phyloP scores from a whole-genome alignment of 2,329 filamentous ascomycete genomes.

The Aspergillus bombycis region DNA sequence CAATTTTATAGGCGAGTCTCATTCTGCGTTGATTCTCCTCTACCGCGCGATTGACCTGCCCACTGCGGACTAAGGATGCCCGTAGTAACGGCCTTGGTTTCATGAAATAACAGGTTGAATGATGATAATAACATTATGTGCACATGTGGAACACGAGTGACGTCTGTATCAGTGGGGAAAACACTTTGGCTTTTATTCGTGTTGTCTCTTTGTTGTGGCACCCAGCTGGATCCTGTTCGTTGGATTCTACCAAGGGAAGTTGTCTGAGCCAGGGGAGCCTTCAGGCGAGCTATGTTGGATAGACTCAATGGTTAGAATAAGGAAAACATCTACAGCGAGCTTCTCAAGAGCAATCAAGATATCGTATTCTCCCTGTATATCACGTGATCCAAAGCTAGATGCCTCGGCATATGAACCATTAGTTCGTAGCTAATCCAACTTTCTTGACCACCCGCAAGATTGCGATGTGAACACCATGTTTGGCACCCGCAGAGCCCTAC shows the following conservation, averaged over 20 bases:
- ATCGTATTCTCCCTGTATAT: neutral
- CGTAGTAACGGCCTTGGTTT: neutral
- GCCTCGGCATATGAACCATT: neutral
- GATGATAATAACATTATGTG: slow-evolving; percentile 3
- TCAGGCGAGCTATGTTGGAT: neutral
- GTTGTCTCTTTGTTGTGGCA: neutral
- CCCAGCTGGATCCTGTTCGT: neutral
- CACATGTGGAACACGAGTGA: slow-evolving; percentile 8
- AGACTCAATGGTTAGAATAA: neutral
- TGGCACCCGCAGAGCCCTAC: slow-evolving; percentile 27
- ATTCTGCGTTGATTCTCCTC: slow-evolving; percentile 55
- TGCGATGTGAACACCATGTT: slow-evolving; percentile 34
- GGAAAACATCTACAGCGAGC: neutral
- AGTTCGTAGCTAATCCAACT: neutral
- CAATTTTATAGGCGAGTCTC: slow-evolving; percentile 47
- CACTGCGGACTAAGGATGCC: slow-evolving; percentile 37
- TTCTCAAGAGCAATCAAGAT: neutral
- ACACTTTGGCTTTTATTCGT: neutral
- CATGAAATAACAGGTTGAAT: neutral
- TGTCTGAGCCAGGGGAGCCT: neutral
- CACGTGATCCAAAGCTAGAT: neutral
- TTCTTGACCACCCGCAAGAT: neutral
- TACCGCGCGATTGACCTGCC: slow-evolving; percentile 55
- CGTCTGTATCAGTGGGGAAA: neutral
- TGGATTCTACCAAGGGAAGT: neutral